phyloP scores from a whole-genome alignment of 805 yeast genomes.

The Spathaspora girioi region DNA sequence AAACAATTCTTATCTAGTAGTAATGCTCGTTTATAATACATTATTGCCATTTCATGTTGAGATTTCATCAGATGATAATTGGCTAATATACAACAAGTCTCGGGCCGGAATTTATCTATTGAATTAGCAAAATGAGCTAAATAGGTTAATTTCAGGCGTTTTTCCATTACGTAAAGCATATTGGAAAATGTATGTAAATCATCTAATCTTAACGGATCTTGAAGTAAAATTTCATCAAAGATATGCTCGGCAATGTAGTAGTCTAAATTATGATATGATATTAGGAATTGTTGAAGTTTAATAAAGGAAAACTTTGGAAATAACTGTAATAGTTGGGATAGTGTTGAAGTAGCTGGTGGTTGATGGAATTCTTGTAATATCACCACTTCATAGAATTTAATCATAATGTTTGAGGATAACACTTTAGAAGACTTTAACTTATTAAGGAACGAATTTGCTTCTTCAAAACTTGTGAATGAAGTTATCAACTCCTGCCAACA shows the following conservation, averaged over 20 bases:
- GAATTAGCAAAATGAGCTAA: constrained; percentile 82
- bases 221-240: constrained; percentile 68
- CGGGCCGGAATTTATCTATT: constrained; percentile 85
- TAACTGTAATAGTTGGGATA: constrained; percentile 45
- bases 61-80: constrained; percentile 88
- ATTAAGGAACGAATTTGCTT: constrained; percentile 43
- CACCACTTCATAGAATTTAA: constrained; percentile 59
- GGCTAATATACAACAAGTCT: constrained; percentile 91
- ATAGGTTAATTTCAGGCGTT: constrained; percentile 75
- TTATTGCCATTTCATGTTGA: constrained; percentile 92
- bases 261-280: constrained; percentile 81
- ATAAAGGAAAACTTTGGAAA: constrained; percentile 76
- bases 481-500: constrained; percentile 81
- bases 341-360: constrained; percentile 47
- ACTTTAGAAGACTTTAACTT: constrained; percentile 34
- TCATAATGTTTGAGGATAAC: constrained; percentile 29
- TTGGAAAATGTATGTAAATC: constrained; percentile 94
- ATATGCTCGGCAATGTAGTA: constrained; percentile 74
- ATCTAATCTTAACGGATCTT: constrained; percentile 84
- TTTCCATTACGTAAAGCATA: constrained; percentile 90
- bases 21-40: constrained; percentile 87
- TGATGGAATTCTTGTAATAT: constrained; percentile 79
- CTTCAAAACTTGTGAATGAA: constrained; percentile 59
- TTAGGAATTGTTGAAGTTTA: constrained; percentile 76
- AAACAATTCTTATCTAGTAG: constrained; percentile 74